Evolutionary conservation across 2,329 filamentous ascomycete genomes (phyloP).

Genomic region (Drechslerella stenobrocha): DNA sequence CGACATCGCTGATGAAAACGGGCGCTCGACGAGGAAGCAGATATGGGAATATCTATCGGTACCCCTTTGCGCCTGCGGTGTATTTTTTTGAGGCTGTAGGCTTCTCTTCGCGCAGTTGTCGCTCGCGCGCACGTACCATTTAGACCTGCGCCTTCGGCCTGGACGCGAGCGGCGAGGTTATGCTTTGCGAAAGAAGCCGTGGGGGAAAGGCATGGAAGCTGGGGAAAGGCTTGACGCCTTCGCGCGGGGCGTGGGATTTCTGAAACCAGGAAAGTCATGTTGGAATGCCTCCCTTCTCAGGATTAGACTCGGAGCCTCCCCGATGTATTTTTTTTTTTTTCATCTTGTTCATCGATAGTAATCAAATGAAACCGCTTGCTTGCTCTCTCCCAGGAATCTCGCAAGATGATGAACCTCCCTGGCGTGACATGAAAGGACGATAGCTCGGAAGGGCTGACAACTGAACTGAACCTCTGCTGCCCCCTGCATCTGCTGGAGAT

Average conservation of each 20-base stretch:
- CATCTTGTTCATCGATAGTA: not conserved
- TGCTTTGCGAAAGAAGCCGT: not conserved
- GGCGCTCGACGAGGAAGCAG: not conserved
- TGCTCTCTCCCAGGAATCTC: not conserved
- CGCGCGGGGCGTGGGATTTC: conserved; percentile 34
- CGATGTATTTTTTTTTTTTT: conserved; percentile 10
- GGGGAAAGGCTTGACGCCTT: conserved; percentile 30
- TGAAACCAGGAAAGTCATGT: conserved; percentile 26
- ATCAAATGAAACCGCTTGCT: not conserved
- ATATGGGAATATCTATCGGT: no score
- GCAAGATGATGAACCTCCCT: not conserved
- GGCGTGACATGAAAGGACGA: not conserved
- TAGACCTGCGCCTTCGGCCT: not conserved
- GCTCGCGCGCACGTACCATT: not conserved
- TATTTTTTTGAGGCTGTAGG: not conserved
- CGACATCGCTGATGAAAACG: conserved; percentile 10
- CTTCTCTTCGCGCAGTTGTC: not conserved
- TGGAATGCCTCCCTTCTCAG: conserved; percentile 16
- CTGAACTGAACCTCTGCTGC: no score
- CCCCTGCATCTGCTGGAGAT: not conserved
- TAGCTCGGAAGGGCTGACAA: not conserved
- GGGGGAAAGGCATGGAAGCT: conserved; percentile 37
- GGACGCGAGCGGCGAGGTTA: not conserved
- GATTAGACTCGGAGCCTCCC: conserved; percentile 26
- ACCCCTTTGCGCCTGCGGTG: no score